Base-by-base conservation (phyloP, 1,284 basidiomycete species). In the Ganoderma boninense region DNA sequence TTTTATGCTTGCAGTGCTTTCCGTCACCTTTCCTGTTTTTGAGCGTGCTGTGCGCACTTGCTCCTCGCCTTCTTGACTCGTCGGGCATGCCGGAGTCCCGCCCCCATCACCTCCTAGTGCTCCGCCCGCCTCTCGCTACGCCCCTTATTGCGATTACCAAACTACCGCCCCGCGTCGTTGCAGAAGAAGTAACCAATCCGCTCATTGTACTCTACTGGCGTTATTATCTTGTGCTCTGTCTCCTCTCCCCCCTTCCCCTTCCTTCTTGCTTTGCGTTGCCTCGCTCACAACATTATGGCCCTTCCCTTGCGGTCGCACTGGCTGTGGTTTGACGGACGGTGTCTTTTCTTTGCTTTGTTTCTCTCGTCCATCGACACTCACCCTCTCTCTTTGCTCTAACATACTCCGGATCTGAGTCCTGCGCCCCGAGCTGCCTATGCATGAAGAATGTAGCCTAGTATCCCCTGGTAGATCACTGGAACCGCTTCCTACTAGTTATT, bases 401-500 rank as follows among this genome's bases (percentile, higher is more conserved):
- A 59, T 63, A 46, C 56, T 43, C 43, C 14, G n/a, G 49, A 52
- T 52, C 23, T 52, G 49, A 26, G 4, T 52, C 49, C 20, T n/a
- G 46, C n/a, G 35, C 64, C 62, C 64, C 65, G 65, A 29, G 18
- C 59, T n/a, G 16, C 57, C 56, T 52, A 49, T 26, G 38, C 64
- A 69, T n/a, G 46, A 68, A 65, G 71, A 72, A 69, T 77, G 76
- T 77, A 77, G 76, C 76, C 76, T 77, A 77, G 76, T 68, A 72
- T 68, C 69, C 69, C 69, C 69, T 72, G 74, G 76, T 77, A 77
- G 76, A 77, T 74, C 71, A 52, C 69, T 75, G 76, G 76, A 77
- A 70, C 64, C 59, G 16, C 63, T 38, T 62, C 59, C 62, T 26
- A 20, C 54, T 57, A 16, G 60, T n/a, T 74, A 76, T 77, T 76